These are phyloP conservation scores for Oryza meyeriana DNA, from an alignment of 176 grass and related monocot genomes.

Conservation along the genomic window DNA sequence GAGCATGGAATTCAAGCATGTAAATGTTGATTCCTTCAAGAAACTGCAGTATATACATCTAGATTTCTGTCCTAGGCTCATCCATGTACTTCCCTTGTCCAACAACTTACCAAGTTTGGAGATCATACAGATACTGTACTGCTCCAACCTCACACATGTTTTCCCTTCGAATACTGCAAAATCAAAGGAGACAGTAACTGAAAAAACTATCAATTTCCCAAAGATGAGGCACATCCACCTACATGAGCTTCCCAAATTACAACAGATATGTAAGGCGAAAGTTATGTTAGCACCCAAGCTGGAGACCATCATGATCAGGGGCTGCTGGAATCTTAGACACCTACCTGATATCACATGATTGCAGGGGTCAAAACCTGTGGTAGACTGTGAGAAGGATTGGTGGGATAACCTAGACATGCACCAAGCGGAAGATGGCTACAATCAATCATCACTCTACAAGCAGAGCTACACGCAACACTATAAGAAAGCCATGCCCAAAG, in stretches of 20 bases:
- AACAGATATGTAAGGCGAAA: not conserved
- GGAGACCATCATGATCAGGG: not conserved
- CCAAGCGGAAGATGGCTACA: not conserved
- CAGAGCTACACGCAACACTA: not conserved
- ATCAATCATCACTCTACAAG: not conserved
- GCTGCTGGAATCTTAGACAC: not conserved
- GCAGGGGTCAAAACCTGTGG: fast-evolving
- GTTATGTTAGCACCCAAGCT: not conserved
- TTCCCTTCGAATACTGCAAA: not conserved
- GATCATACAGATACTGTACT: not conserved
- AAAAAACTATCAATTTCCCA: not conserved
- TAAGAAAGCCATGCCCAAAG: not conserved
- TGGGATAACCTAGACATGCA: not conserved
- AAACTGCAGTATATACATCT: not conserved
- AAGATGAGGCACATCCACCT: not conserved
- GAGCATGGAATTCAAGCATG: not conserved
- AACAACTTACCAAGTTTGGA: not conserved
- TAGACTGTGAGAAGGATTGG: not conserved
- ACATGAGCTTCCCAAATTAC: not conserved
- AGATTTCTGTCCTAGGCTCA: not conserved
- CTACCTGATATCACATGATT: not conserved
- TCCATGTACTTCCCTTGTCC: not conserved
- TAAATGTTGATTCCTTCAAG: not conserved
- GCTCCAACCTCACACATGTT: not conserved
- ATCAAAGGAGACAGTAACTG: too few species aligned